phyloP scores from a whole-genome alignment of 495 filamentous ascomycete genomes.

The Aspergillus hancockii region DNA sequence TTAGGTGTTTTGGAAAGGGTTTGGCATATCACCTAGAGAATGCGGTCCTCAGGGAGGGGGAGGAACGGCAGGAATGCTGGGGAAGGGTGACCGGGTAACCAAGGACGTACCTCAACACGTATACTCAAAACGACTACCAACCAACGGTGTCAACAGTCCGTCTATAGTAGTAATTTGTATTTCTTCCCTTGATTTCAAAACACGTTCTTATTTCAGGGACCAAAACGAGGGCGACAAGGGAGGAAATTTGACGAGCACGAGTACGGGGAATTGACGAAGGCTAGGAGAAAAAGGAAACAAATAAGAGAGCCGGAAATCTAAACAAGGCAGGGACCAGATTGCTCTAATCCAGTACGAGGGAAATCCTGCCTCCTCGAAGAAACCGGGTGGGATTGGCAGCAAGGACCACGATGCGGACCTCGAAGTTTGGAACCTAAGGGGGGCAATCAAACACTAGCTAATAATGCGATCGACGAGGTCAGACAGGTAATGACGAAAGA shows the following conservation, averaged over 20 bases:
- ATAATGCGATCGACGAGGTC: conserved; percentile 17
- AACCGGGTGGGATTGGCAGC: conserved; percentile 28
- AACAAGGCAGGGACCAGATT: conserved; percentile 4
- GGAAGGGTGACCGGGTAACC: conserved; percentile 26
- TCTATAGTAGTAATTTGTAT: conserved; percentile 8
- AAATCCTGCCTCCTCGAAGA: conserved; percentile 20
- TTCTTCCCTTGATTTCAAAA: neutral
- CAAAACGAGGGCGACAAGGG: conserved; percentile 20
- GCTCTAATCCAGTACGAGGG: conserved; percentile 7
- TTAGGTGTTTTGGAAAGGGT: conserved; percentile 22
- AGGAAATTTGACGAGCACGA: conserved; percentile 18
- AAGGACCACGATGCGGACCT: conserved; percentile 32
- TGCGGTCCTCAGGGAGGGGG: conserved; percentile 30
- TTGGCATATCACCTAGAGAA: conserved; percentile 29
- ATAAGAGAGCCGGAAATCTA: conserved; percentile 14
- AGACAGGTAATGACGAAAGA: conserved; percentile 18
- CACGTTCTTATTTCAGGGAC: conserved; percentile 17
- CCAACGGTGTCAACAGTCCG: conserved; percentile 20
- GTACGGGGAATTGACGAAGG: conserved; percentile 17
- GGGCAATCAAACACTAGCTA: conserved; percentile 6
- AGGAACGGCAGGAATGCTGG: conserved; percentile 37
- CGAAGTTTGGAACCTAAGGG: neutral
- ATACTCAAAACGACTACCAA: conserved; percentile 8
- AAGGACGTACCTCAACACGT: conserved; percentile 22
- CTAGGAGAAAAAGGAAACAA: conserved; percentile 13